Evolutionary conservation across 108 stramenopile genomes (phyloP).

Genomic region (Craspedostauros australis): DNA sequence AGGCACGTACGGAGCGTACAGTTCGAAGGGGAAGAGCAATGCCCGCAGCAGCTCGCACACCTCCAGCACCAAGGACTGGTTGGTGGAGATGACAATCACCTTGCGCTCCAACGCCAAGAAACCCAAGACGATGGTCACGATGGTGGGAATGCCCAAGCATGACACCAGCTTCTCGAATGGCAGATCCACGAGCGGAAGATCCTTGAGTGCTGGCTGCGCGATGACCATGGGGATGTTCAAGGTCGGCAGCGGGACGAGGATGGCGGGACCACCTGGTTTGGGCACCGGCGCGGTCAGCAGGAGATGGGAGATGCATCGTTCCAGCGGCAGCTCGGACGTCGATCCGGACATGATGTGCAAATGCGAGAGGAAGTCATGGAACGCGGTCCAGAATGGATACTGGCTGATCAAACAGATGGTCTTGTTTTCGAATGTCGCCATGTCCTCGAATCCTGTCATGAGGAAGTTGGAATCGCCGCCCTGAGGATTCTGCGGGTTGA

Average conservation of each 20-base stretch:
- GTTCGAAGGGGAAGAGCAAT: conserved; percentile 78
- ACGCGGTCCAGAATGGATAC: conserved; percentile 84
- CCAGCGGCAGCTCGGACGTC: conserved; percentile 66
- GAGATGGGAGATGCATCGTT: conserved; percentile 79
- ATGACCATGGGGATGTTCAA: conserved; percentile 72
- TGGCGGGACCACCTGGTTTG: conserved; percentile 66
- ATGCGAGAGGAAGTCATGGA: conserved; percentile 75
- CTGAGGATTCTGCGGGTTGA: not conserved
- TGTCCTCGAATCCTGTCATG: conserved; percentile 66
- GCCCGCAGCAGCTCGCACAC: conserved; percentile 77
- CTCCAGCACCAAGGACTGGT: conserved; percentile 72
- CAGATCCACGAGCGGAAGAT: conserved; percentile 72
- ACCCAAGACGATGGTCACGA: conserved; percentile 76
- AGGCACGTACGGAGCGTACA: conserved; percentile 83
- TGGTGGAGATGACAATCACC: conserved; percentile 74
- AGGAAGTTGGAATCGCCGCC: not conserved
- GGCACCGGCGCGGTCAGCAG: conserved; percentile 74
- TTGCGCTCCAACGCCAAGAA: conserved; percentile 78
- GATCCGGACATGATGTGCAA: conserved; percentile 71
- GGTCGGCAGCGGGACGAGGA: conserved; percentile 72
- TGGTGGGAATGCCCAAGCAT: conserved; percentile 77
- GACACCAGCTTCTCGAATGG: conserved; percentile 65
- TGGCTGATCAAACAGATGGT: conserved; percentile 79
- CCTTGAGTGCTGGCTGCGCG: conserved; percentile 66
- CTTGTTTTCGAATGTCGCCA: conserved; percentile 82